Base-by-base conservation (phyloP, 768 basidiomycete genomes). In the Boletus rubropictus region DNA sequence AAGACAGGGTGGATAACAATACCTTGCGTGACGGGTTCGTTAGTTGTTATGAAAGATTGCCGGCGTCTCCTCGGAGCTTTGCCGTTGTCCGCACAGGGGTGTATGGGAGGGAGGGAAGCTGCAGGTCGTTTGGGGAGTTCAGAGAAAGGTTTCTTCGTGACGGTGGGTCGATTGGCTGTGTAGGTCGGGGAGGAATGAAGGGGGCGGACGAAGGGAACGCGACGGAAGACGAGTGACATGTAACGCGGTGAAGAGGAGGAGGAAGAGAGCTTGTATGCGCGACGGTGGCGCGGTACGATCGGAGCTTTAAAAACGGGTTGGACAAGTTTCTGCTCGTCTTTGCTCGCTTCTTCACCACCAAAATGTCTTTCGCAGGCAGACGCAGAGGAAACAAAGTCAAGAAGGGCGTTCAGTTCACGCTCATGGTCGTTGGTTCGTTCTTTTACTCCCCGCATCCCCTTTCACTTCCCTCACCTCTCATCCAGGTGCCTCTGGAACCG, bases 361-460 rank as follows among this genome's bases (percentile, higher is more conserved):
- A 66, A 66, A 89, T 88, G 85, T 88, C 87, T 60, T 88, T 86
- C 65, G 85, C 88, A 59, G 87, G 84, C 63, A 81, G 86, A 73
- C 84, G 87, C 66, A 80, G 86, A 65, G 84, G 84, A 63, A 92
- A 90, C 75, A 97, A 97, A 69, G 91, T 89, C 70, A 98, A 97
- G 76, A 97, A 97, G 81, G 95, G 94, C 65, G 89, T 98, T 44
- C 92, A 95, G 72, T 89, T 98, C 73, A 98, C 95, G 57, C 69
- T 97, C 61, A 93, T 93, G 90, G 95, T 97, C 45, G 92, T 95
- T 63, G 95, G 95, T 95, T 53, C 62, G 90, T 80, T 31, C 9
- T 2, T 48, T 47, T 31, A 32, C 35, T 14, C 11, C 5, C 9
- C 14, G 2, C 9, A 0, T 39, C 12, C 11, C 3, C 29, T 14